phyloP scores from a whole-genome alignment of 139 green algal species.

The Coccomyxa sp. region DNA sequence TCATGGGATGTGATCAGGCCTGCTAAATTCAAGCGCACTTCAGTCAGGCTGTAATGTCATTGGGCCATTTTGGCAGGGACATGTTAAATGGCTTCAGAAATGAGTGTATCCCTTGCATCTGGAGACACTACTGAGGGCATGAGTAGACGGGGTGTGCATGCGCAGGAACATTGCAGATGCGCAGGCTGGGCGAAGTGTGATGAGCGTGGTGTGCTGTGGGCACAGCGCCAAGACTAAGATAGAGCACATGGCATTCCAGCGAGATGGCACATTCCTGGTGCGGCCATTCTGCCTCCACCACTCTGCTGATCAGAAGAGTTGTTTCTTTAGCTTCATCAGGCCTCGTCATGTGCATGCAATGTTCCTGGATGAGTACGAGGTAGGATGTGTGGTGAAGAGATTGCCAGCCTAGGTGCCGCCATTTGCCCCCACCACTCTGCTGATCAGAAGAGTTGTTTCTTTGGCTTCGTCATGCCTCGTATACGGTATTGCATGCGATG shows the following conservation, averaged over 20 bases:
- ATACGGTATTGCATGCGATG: background rate
- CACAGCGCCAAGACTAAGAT: conserved; percentile 31
- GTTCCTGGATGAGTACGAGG: background rate
- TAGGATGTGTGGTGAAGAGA: no score
- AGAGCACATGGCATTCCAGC: conserved; percentile 37
- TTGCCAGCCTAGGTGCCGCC: no score
- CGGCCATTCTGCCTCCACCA: background rate
- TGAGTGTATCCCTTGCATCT: no score
- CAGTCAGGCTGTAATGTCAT: no score
- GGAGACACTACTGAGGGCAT: background rate
- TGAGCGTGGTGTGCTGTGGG: conserved; percentile 40
- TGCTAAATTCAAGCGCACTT: no score
- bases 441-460: background rate
- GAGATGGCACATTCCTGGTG: conserved; percentile 39
- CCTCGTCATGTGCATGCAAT: background rate
- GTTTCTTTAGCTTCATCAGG: background rate
- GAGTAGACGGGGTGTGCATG: background rate
- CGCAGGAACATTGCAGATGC: background rate
- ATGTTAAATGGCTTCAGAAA: no score
- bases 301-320: background rate
- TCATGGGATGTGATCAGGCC: no score
- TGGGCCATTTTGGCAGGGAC: no score
- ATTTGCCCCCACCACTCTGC: background rate
- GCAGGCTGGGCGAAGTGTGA: background rate
- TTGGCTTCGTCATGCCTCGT: background rate